Evolutionary conservation across 768 basidiomycete species (phyloP), one percentile per base, ranked within the genome.

Genomic region (Jaapia argillacea): DNA sequence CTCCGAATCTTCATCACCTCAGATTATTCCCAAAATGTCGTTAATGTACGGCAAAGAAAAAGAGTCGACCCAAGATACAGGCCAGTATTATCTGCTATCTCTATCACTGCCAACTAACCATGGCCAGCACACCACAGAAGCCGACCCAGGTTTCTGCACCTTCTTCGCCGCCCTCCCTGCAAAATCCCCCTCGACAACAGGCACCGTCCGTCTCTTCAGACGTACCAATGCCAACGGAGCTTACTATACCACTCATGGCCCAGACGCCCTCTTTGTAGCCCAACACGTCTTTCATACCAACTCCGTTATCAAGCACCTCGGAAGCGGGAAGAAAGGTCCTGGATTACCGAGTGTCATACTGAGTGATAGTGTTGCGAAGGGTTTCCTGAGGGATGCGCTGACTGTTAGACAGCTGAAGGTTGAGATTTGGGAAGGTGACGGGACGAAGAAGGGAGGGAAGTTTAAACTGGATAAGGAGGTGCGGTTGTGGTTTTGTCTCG

Each of bases 251-350:
- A 82, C 80, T 1, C 90, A 97, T 55, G 92, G 91, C 0, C 64
- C 76, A 4, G 93, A 97, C 60, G 94, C 94, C 1, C 66, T 77
- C n/a, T 90, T 79, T 51, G 78, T 94, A 49, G 93, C 94, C 4
- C 69, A 78, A 16, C 74, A 88, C 52, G 79, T 86, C 42, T 91
- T 77, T 53, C 83, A 77, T 44, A 99, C 96, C 2, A 85, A 88
- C 53, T 83, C 88, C 1, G 92, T 97, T 46, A 72, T 99, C 62
- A 94, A 94, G 61, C 85, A 88, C 57, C 78, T 96, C 33, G 94
- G 94, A 4, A 56, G 63, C 0, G 75, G 74, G 0, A 77, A 78
- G 24, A 72, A 69, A 50, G 57, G 66, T 1, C 72, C 68, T 0
- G 77, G 79, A 2, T 66, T 96, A 1, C 80, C 88, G 0, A 83